phyloP scores from a whole-genome alignment of 768 basidiomycete species.

The Cytidiella melzeri region DNA sequence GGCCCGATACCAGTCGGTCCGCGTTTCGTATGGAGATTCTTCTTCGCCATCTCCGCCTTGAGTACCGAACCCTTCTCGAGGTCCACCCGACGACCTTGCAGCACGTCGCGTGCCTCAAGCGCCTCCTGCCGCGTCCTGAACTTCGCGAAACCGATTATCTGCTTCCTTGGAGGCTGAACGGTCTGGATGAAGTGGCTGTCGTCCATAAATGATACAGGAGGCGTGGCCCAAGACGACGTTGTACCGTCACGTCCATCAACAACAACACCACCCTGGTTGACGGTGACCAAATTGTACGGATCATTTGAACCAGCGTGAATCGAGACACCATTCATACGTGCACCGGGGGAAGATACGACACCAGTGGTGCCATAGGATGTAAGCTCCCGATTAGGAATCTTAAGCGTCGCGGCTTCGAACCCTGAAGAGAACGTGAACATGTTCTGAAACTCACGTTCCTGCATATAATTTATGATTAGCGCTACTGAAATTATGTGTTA shows the following conservation, averaged over 20 bases:
- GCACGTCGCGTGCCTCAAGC: slow-evolving; percentile 74
- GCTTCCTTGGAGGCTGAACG: slow-evolving; percentile 54
- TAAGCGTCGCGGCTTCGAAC: slow-evolving; percentile 96
- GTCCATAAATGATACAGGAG: slow-evolving; percentile 26
- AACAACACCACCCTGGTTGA: slow-evolving; percentile 80
- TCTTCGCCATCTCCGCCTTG: slow-evolving; percentile 99
- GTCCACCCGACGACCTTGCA: slow-evolving; percentile 89
- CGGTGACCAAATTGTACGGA: slow-evolving; percentile 77
- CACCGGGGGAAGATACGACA: slow-evolving; percentile 12
- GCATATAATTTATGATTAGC: too few species aligned
- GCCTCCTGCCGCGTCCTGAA: slow-evolving; percentile 88
- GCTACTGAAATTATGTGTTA: too few species aligned
- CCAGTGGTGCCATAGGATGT: slow-evolving; percentile 56
- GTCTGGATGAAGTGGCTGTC: slow-evolving; percentile 30
- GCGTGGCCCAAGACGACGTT: slow-evolving; percentile 60
- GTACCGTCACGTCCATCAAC: slow-evolving; percentile 71
- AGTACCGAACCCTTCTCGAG: slow-evolving; percentile 87
- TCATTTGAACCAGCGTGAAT: slow-evolving; percentile 54
- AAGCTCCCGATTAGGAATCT: slow-evolving; percentile 91
- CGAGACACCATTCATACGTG: slow-evolving; percentile 14
- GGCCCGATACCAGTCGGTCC: slow-evolving; percentile 53
- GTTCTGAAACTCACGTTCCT: slow-evolving; percentile 99
- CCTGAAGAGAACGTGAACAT: slow-evolving; percentile 97
- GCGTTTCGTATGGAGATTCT: slow-evolving; percentile 95
- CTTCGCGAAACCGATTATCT: slow-evolving; percentile 98